phyloP scores from a whole-genome alignment of 2,329 filamentous ascomycete genomes.

The Xylariaceae sp. region DNA sequence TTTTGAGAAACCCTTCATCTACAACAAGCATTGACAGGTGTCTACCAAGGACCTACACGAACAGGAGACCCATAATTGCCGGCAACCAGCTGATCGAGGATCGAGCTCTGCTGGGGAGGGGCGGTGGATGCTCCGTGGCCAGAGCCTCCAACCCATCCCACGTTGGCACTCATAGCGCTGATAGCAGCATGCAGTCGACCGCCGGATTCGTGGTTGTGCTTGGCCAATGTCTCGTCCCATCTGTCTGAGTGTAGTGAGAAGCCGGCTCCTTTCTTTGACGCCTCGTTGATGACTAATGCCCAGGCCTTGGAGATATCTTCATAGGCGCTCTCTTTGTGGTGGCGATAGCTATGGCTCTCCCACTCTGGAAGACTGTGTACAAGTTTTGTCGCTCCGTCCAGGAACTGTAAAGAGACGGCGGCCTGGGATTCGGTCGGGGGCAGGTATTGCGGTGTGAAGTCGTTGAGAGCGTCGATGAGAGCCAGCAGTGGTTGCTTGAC shows the following conservation, averaged over 20 bases:
- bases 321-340: conserved; percentile 93
- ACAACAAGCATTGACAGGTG: background rate
- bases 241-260: conserved; percentile 85
- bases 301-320: conserved; percentile 94
- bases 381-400: conserved; percentile 86
- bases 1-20: background rate
- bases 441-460: conserved; percentile 94
- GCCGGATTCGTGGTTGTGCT: conserved; percentile 83
- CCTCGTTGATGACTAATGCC: conserved; percentile 87
- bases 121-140: conserved; percentile 22
- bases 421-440: conserved; percentile 85
- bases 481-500: conserved; percentile 77
- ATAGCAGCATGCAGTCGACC: conserved; percentile 80
- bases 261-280: conserved; percentile 84
- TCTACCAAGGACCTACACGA: conserved; percentile 60
- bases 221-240: conserved; percentile 85
- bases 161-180: conserved; percentile 67
- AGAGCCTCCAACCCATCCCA: conserved; percentile 71
- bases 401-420: conserved; percentile 78
- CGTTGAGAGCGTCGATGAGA: conserved; percentile 83
- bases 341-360: conserved; percentile 82
- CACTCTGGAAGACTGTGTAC: conserved; percentile 88
- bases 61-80: conserved; percentile 60
- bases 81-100: conserved; percentile 61
- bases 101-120: conserved; percentile 50